Evolutionary conservation across 306 rosid species (phyloP), one percentile per base, ranked within the genome.

Genomic region (Trichosanthes cucumerina): DNA sequence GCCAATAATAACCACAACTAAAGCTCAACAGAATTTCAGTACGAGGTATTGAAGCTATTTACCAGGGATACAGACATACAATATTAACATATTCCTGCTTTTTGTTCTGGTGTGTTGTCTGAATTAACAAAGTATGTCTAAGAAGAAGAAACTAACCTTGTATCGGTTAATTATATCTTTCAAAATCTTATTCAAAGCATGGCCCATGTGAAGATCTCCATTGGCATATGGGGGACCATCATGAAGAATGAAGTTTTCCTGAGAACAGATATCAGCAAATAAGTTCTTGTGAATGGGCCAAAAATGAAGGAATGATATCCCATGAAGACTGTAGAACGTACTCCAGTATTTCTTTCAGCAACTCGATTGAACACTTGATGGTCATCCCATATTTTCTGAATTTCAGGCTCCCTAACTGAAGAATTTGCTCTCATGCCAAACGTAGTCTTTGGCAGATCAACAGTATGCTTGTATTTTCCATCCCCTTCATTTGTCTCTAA

Each of bases 181-280:
- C 83, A 96, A 86, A 86, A 92, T 91, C 90, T 96, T 96, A 84
- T 96, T 96, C 80, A 92, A 75, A 71, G 98, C 99, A 82, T 90
- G 98, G 63, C 98, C 99, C 80, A 96, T 96, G 88, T 96, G 99
- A 84, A 96, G 99, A 84, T 96, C 96, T 14, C 99, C 98, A 78
- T 96, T 96, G 84, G 99, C 99, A 82, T 96, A 92, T 24, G 97
- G 99, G 78, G 98, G 99, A 80, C 98, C 99, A 49, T 96, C 98
- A 38, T 96, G 99, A 80, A 95, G 99, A 86, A 91, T 88, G 79
- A 92, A 95, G 78, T 49, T 91, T 82, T 80, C 93, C 97, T 92
- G 87, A 76, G 72, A 75, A 71, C 82, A 66, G 65, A 83, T 10
- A 77, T 78, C 77, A 31, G 78, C 75, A 38, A 86, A 80, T 74